Conservation (phyloP, 208 protist genomes). For the Acanthamoeba healyi region DNA sequence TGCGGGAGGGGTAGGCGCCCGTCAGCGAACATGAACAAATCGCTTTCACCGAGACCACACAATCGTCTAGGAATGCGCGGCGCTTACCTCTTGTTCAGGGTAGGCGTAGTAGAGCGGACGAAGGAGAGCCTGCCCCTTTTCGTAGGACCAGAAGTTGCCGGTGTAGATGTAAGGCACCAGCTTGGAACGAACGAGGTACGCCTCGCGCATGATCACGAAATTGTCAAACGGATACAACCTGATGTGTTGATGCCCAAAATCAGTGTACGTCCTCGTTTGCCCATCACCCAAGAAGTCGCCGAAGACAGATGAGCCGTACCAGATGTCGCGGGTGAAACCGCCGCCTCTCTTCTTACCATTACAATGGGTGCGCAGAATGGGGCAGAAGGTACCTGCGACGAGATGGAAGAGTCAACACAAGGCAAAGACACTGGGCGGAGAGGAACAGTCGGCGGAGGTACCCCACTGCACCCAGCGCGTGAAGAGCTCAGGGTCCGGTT, state of each 20-base stretch:
- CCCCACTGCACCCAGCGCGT: conserved; percentile 53
- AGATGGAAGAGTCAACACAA: background rate
- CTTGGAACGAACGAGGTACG: conserved; percentile 30
- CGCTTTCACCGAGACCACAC: no score
- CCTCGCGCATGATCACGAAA: conserved; percentile 59
- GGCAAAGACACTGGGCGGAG: background rate
- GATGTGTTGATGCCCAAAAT: no score
- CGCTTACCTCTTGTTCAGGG: background rate
- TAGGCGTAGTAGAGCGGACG: conserved; percentile 52
- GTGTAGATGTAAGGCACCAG: conserved; percentile 72
- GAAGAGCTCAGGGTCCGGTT: conserved; percentile 45
- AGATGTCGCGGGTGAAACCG: conserved; percentile 58
- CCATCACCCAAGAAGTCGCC: no score
- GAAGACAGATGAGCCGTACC: no score
- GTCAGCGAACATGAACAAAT: background rate
- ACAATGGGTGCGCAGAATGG: conserved; percentile 53
- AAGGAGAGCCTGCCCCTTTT: conserved; percentile 19
- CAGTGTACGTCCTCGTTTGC: no score
- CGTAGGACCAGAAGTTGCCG: conserved; percentile 14
- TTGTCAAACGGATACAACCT: conserved; percentile 64
- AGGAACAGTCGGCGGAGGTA: background rate
- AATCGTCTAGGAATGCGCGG: no score
- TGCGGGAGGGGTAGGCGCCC: background rate
- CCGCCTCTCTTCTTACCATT: conserved; percentile 57
- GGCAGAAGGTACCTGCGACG: conserved; percentile 44